A percentile compares a stretch with the other conserved stretches of the same genome.
Conservation (phyloP, 352 stramenopile genomes). For the Globisporangium barbulae region DNA sequence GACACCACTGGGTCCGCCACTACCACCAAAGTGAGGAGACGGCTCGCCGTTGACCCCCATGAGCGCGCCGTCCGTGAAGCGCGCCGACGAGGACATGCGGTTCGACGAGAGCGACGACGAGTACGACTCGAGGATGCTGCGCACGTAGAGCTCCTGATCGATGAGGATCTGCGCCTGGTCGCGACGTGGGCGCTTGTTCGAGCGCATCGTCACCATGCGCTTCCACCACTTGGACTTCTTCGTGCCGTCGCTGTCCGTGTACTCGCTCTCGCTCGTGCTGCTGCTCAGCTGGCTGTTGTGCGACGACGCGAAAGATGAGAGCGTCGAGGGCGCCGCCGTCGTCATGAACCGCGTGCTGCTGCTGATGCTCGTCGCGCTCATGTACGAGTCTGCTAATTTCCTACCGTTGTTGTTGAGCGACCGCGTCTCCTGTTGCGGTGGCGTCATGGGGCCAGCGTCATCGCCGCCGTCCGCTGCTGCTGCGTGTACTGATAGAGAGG, state of each 20-base stretch:
- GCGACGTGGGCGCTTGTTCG: slow-evolving; percentile 21
- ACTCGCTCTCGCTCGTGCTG: slow-evolving; percentile 18
- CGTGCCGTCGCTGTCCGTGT: slow-evolving; percentile 19
- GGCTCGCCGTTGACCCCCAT: slow-evolving; percentile 17
- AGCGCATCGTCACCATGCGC: slow-evolving; percentile 27
- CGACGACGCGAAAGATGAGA: slow-evolving; percentile 20
- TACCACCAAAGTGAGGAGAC: slow-evolving; percentile 10
- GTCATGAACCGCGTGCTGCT: slow-evolving; percentile 14
- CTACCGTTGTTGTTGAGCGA: neutral
- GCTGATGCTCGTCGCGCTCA: slow-evolving; percentile 8
- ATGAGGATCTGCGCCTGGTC: slow-evolving; percentile 16
- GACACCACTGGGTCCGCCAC: neutral
- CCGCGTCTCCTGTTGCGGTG: neutral
- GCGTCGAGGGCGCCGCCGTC: slow-evolving; percentile 11
- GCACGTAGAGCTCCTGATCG: slow-evolving; percentile 70
- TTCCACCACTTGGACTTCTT: slow-evolving; percentile 35
- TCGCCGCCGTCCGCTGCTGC: neutral
- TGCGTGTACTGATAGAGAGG: neutral
- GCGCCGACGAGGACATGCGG: slow-evolving; percentile 35
- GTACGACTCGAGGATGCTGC: slow-evolving; percentile 74
- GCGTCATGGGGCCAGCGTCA: neutral
- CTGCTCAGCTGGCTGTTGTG: slow-evolving; percentile 14
- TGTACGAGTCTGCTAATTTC: slow-evolving; percentile 14
- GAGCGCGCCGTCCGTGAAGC: slow-evolving; percentile 22
- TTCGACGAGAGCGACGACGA: slow-evolving; percentile 70